phyloP scores from a whole-genome alignment of 2,329 filamentous ascomycete species.

The Spiromastix sp. region DNA sequence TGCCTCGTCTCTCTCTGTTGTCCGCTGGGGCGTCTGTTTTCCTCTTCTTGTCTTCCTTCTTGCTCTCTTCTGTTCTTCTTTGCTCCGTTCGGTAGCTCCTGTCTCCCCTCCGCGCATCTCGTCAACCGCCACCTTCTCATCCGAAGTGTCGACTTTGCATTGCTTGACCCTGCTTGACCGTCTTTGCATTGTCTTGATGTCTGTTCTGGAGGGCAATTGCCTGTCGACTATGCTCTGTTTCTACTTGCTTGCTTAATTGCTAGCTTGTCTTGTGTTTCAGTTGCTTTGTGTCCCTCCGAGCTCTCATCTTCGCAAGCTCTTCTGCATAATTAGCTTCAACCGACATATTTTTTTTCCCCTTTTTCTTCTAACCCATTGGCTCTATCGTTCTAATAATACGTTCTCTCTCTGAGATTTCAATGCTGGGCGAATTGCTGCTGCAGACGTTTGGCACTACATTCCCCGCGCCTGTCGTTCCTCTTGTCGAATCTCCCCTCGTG shows the following conservation, averaged over 20 bases:
- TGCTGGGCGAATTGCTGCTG: neutral
- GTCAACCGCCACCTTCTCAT: neutral
- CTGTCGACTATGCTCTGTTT: too few relatives aligned
- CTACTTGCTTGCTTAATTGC: too few relatives aligned
- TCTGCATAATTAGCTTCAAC: neutral
- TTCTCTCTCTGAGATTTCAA: neutral
- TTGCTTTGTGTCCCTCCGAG: too few relatives aligned
- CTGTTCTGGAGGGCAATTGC: too few relatives aligned
- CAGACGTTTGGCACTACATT: neutral
- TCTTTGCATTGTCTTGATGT: too few relatives aligned
- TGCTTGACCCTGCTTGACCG: too few relatives aligned
- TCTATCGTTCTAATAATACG: too few relatives aligned
- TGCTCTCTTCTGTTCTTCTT: neutral
- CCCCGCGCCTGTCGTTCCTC: neutral
- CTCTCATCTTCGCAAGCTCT: too few relatives aligned
- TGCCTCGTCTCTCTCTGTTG: too few relatives aligned
- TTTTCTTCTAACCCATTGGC: neutral
- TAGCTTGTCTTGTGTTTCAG: neutral
- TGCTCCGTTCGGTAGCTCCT: slow-evolving; percentile 1
- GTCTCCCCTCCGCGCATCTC: slow-evolving; percentile 2
- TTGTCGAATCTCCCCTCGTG: neutral
- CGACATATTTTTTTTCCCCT: neutral
- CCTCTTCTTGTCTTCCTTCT: slow-evolving; percentile 4
- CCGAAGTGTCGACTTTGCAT: too few relatives aligned
- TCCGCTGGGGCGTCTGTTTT: too few relatives aligned